Evolutionary conservation across 192 early-diverging fungal genomes (phyloP), one percentile per base, ranked within the genome.

Genomic region (Entomortierella parvispora): DNA sequence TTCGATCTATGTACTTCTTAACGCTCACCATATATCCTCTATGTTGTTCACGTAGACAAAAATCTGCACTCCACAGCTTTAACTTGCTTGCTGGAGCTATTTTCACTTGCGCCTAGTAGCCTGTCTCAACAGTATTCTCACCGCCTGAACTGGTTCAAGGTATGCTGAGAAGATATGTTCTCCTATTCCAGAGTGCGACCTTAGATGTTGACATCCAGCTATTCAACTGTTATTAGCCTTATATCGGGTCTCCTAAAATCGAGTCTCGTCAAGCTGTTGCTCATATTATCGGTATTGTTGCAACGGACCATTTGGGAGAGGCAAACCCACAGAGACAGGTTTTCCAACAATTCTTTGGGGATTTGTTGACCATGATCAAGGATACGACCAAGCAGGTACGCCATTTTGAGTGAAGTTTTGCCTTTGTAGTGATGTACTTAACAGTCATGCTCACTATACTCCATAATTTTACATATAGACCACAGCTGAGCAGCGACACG

Each of bases 211-310:
- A n/a, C n/a, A n/a, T n/a, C n/a, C n/a, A n/a, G n/a, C 28, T 31
- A 2, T 45, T 51, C 18, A 29, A 23, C 32, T 31, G 18, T 51
- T 22, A 34, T 62, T 55, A 32, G 10, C 31, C 7, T 33, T 88
- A 90, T 50, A 40, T 90, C 29, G 54, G 69, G 0, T 88, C 89
- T 0, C 63, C 82, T 9, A 91, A 90, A 51, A 46, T 82, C 8
- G 93, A 94, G 46, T 88, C 93, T 4, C 78, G 92, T 45, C 69
- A 53, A 10, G 78, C 85, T 22, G 91, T 91, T 80, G 87, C 90
- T 0, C 89, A 90, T 56, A 82, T 93, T 12, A 82, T 93, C 31
- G 93, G 90, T 32, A 87, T 94, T n/a, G 82, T 94, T 8, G 81
- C 85, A 18, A 93, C 91, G 32, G 86, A 83, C 22, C 80, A 86